Evolutionary conservation across 345 rosid genomes (phyloP).

Genomic region (Geranium rotundifolium): DNA sequence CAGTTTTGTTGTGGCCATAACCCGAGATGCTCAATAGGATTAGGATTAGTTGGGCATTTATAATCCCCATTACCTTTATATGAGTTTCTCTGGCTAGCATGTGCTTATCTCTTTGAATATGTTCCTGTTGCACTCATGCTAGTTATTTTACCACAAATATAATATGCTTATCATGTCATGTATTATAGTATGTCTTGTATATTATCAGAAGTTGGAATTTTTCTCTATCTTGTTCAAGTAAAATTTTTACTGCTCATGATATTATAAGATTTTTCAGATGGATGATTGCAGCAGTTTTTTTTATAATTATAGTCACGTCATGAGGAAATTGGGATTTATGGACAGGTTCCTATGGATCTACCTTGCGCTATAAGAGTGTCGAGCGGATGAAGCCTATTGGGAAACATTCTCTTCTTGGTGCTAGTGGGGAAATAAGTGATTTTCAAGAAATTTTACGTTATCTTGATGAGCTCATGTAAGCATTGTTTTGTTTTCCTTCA

Average conservation of each 20-base stretch:
- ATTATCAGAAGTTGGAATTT: too few species aligned
- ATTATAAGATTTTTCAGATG: too few species aligned
- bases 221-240: not conserved
- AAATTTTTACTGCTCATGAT: too few species aligned
- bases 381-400: constrained; percentile 83
- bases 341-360: constrained; percentile 92
- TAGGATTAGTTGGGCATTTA: too few species aligned
- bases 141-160: too few species aligned
- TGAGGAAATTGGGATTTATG: not conserved
- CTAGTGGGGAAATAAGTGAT: constrained; percentile 97
- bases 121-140: too few species aligned
- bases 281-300: not conserved
- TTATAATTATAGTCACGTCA: not conserved
- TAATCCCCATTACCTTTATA: too few species aligned
- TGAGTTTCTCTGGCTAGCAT: too few species aligned
- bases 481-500: not conserved
- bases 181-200: too few species aligned
- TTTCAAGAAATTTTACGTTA: constrained; percentile 82
- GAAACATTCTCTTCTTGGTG: constrained; percentile 93
- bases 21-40: too few species aligned
- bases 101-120: too few species aligned
- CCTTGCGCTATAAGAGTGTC: constrained; percentile 80
- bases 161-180: too few species aligned
- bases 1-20: not conserved
- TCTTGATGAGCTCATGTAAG: constrained; percentile 92